phyloP scores from a whole-genome alignment of 2,329 filamentous ascomycete species.

The Phyllosticta ampelicida region DNA sequence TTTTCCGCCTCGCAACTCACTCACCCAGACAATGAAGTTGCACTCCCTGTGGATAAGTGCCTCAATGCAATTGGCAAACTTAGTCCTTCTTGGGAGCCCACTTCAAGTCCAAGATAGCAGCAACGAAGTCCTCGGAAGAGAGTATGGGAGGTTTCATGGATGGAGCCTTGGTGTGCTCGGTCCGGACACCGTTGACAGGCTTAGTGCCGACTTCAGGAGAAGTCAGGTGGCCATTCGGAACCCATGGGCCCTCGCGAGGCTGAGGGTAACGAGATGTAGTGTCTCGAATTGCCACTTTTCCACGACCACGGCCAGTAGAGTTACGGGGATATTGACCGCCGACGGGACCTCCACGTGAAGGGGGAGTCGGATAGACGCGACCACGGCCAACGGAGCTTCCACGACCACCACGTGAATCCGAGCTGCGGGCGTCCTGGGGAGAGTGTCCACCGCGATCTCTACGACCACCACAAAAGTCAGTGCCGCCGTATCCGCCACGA shows the following conservation, averaged over 20 bases:
- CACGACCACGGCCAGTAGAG: neutral
- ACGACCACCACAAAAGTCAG: neutral
- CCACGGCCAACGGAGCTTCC: neutral
- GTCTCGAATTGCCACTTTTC: neutral
- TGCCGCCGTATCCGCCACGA: neutral
- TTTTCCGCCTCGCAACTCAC: no score
- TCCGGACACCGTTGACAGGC: neutral
- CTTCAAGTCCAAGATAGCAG: neutral
- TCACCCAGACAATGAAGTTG: no score
- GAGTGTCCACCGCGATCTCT: neutral
- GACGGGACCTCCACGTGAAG: neutral
- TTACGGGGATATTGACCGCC: neutral
- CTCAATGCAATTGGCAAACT: neutral
- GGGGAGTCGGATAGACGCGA: neutral
- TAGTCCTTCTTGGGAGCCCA: neutral
- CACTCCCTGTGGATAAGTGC: no score
- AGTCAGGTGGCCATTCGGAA: neutral
- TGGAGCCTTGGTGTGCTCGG: no score
- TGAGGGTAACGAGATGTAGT: neutral
- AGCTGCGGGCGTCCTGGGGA: no score
- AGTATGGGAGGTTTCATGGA: neutral
- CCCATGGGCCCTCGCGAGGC: neutral
- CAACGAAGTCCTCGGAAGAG: slow-evolving; percentile 2
- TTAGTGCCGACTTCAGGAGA: neutral
- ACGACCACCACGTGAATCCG: neutral